A percentile compares a stretch with the other conserved stretches of the same genome.
phyloP scores from a whole-genome alignment of 192 early-diverging fungal species.

The Dissophora ornata region DNA sequence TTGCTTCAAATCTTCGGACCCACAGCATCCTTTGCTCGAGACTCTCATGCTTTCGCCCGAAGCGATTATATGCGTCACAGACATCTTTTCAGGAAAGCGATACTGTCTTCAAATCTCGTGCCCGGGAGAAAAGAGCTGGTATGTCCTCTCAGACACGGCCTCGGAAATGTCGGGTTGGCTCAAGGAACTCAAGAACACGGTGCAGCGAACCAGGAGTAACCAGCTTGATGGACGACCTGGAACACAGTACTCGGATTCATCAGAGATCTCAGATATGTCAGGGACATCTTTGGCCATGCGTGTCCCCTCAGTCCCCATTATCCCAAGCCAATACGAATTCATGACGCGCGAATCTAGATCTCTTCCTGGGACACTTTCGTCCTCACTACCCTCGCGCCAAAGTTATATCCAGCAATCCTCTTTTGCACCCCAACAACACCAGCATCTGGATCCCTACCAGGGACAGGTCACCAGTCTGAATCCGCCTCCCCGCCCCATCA shows the following conservation, averaged over 20 bases:
- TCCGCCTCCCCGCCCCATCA: constrained; percentile 40
- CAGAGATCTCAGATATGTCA: constrained; percentile 35
- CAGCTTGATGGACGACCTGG: constrained; percentile 16
- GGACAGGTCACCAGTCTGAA: constrained; percentile 23
- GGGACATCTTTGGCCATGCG: background rate
- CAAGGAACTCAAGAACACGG: constrained; percentile 52
- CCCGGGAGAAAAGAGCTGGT: constrained; percentile 53
- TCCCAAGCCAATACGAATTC: constrained; percentile 33
- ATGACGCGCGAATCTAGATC: constrained; percentile 1
- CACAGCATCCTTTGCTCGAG: constrained; percentile 43
- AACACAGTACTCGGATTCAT: constrained; percentile 31
- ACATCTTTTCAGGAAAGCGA: constrained; percentile 49
- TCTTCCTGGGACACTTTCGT: constrained; percentile 8
- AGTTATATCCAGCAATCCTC: too few relatives aligned
- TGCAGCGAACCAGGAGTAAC: constrained; percentile 12
- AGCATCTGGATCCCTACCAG: constrained; percentile 15
- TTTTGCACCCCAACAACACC: too few relatives aligned
- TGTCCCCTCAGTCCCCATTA: constrained; percentile 4
- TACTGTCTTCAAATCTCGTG: constrained; percentile 52
- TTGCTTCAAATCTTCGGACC: constrained; percentile 58
- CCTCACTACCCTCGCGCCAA: background rate
- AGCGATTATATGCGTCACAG: constrained; percentile 56
- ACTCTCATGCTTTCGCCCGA: constrained; percentile 40
- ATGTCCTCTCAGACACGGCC: constrained; percentile 54
- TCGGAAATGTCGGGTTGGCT: constrained; percentile 58